Conservation (phyloP, 257 asterid genomes). For the Solanum okadae region DNA sequence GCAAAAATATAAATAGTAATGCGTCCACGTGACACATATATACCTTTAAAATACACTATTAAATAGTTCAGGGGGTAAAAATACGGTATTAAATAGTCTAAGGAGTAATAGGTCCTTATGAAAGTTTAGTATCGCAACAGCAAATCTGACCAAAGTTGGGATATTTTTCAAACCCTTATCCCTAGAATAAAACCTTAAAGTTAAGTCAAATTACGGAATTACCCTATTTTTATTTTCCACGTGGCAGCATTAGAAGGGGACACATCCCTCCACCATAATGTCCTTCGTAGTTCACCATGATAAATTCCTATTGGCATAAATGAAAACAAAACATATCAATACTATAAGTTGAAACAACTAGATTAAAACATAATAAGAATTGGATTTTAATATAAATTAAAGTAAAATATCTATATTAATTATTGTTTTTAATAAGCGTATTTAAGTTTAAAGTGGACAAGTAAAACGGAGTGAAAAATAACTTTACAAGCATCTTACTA, state of each 20-base stretch:
- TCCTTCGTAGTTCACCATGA: not conserved
- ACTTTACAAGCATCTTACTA: not conserved
- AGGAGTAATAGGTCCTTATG: too few relatives aligned
- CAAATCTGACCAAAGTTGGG: too few relatives aligned
- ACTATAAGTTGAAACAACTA: not conserved
- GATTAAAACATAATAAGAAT: not conserved
- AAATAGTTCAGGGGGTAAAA: too few relatives aligned
- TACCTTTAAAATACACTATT: too few relatives aligned
- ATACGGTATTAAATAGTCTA: too few relatives aligned
- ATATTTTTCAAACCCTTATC: too few relatives aligned
- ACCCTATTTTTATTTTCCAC: not conserved
- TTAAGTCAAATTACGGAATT: not conserved
- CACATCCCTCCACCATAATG: not conserved
- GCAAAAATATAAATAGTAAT: too few relatives aligned
- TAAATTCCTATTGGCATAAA: not conserved
- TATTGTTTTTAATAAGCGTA: not conserved
- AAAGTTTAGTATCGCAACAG: too few relatives aligned
- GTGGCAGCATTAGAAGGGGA: not conserved
- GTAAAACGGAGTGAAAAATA: accelerated
- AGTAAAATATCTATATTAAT: not conserved
- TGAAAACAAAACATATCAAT: not conserved
- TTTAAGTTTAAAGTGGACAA: not conserved
- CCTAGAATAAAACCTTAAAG: not conserved
- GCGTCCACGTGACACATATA: too few relatives aligned
- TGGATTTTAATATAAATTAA: not conserved